A percentile compares a stretch with the other conserved stretches of the same genome.
Evolutionary conservation across 768 basidiomycete species (phyloP).

Genomic region (Tulasnella sp.): DNA sequence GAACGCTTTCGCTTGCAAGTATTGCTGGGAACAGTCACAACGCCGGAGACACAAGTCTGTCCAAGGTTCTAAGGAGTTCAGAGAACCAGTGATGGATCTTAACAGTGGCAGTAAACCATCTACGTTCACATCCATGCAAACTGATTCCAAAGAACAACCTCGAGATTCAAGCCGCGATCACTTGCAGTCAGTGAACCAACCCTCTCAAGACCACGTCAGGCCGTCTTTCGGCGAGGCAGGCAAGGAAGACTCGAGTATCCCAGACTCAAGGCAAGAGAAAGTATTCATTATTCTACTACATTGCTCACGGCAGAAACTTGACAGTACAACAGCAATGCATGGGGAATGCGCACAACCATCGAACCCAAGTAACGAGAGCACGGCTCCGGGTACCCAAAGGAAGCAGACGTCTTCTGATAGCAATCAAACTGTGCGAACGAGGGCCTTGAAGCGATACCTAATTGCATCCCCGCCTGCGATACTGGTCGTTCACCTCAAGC

Average conservation of each 20-base stretch:
- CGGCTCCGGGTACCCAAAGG: not conserved
- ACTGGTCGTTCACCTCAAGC: conserved; percentile 87
- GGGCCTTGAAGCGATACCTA: conserved; percentile 93
- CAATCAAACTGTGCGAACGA: conserved; percentile 46
- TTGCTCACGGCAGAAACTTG: not conserved
- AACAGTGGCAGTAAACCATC: not conserved
- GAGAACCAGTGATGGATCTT: not conserved
- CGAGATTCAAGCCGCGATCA: not conserved
- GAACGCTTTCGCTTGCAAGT: conserved; percentile 88
- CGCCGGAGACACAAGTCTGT: not conserved
- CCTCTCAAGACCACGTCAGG: not conserved
- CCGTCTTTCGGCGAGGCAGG: not conserved
- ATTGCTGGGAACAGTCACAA: conserved; percentile 71
- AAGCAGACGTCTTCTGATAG: conserved; percentile 58
- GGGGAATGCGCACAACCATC: not conserved
- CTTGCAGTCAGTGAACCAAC: not conserved
- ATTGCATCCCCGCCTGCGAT: conserved; percentile 81
- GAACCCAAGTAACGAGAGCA: not conserved
- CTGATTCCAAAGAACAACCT: not conserved
- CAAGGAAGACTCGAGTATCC: not conserved
- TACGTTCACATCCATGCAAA: not conserved
- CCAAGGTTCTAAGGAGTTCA: not conserved
- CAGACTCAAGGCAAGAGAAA: not conserved
- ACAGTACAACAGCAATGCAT: not conserved
- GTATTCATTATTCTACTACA: not conserved